Evolutionary conservation across 225 moss, liverwort and hornwort species (phyloP).

Genomic region (Pseudoscleropodium purum): DNA sequence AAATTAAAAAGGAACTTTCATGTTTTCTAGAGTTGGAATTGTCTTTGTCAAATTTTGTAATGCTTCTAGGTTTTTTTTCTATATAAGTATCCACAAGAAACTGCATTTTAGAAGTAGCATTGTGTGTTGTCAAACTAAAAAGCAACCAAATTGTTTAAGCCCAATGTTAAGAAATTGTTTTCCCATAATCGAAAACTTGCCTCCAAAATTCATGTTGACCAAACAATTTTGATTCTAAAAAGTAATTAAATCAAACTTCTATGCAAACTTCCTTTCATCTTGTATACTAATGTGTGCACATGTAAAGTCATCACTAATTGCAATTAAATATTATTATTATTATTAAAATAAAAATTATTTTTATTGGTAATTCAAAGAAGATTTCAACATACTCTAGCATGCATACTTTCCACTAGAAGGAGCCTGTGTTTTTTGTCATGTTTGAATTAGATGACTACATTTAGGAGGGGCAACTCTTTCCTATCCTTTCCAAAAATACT

Average conservation of each 20-base stretch:
- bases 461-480: no score
- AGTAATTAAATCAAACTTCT: background rate
- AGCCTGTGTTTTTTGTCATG: no score
- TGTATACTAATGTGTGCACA: rapidly evolving
- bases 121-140: background rate
- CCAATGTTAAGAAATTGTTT: background rate
- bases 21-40: background rate
- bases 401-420: no score
- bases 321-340: background rate
- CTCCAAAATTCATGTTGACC: background rate
- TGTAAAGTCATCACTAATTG: background rate
- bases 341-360: background rate
- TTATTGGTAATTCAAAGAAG: background rate
- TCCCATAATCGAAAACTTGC: background rate
- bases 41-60: background rate
- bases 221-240: no score
- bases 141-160: background rate
- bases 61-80: background rate
- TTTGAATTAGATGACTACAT: no score
- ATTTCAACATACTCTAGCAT: rapidly evolving
- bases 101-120: background rate
- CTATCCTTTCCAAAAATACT: no score
- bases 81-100: rapidly evolving
- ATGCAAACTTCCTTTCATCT: background rate
- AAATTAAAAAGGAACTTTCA: background rate